Base-by-base conservation (phyloP, 257 asterid genomes). In the Fraxinus americana region DNA sequence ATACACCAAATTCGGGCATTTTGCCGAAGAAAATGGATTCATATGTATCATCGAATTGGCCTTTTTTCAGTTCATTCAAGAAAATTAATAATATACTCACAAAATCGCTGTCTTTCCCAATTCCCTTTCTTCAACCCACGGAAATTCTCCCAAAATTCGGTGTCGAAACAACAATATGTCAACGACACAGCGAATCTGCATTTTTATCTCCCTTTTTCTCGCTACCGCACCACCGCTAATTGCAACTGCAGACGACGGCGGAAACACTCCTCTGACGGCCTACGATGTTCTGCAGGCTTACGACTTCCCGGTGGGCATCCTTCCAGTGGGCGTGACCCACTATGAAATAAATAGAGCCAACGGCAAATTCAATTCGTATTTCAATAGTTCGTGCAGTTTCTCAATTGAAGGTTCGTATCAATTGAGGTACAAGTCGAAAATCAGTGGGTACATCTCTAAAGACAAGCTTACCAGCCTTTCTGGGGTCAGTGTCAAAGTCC, bases 341-440 rank as follows among this genome's bases (percentile, higher is more conserved):
- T 89, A 91, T 69, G 93, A 93, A 84, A 83, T 93, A 12, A 92
- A 91, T 79, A 38, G 72, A 5, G 71, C 83, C 2, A 81, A 91
- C 36, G 96, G 97, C 1, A 87, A 80, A 73, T 93, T 90, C 87
- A 81, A 83, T 74, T 94, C 89, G 17, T 88, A 86, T 21, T 65
- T 84, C 23, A 88, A 83, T 72, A 89, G 87, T 7, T 84, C 97
- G 5, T 92, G 97, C 84, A 90, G 95, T 76, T 92, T 92, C 85
- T 83, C 94, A 1, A 57, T 92, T 77, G 92, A 91, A 76, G 95
- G 92, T 23, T 88, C 96, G 63, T 92, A 92, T 77, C 89, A 90
- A 80, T 82, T 92, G 2, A 87, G 10, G 71, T 92, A 91, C 86
- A 81, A 81, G 48, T 89, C 98, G 5, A 79, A 41, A 48, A 86